Base-by-base conservation (phyloP, 208 protist genomes). In the Kentomonas sorsogonicus region DNA sequence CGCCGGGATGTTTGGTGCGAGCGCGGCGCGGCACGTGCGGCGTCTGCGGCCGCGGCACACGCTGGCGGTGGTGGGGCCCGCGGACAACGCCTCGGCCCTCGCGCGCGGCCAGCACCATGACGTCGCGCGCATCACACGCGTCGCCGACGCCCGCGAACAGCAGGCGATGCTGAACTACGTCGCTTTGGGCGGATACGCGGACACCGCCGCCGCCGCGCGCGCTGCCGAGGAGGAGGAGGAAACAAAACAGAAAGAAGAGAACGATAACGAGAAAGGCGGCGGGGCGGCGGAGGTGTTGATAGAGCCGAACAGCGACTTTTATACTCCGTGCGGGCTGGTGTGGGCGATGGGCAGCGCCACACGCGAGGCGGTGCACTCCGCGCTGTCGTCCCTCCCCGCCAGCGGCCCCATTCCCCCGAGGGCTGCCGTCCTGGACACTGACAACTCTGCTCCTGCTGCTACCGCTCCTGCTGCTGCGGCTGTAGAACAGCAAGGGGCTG, bases 51-150 rank as follows among this genome's bases (percentile, higher is more conserved):
- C 45, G 38, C 40, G 43, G 53, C 41, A 62, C 50, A 3, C 38
- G 18, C 38, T 69, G 4, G 34, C 62, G 3, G 53, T 66, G 18
- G 25, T 74, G 10, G 57, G 62, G 18, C 62, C 55, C 13, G 46
- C 33, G 16, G 10, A 60, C 53, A 69, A 63, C 69, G 18, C 23
- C 13, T 25, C 13, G 15, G 46, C 20, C 20, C 57, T 68, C 3
- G 61, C 60, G n/a, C 55, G 69, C 25, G 61, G 55, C 0, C 69
- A 66, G 58, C 62, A 69, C 63, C 63, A 60, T 36, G 56, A 74
- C 25, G 69, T 63, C 18, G 62, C 69, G 16, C 52, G 62, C 25
- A 69, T 74, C 36, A 63, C 41, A 52, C 43, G 69, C 6, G 44
- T 56, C 10, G 58, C 66, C 10, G 62, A 74, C 53, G 47, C 34